A percentile compares a stretch with the other conserved stretches of the same genome.
phyloP scores from a whole-genome alignment of 345 rosid genomes.

The Ceriops decandra region DNA sequence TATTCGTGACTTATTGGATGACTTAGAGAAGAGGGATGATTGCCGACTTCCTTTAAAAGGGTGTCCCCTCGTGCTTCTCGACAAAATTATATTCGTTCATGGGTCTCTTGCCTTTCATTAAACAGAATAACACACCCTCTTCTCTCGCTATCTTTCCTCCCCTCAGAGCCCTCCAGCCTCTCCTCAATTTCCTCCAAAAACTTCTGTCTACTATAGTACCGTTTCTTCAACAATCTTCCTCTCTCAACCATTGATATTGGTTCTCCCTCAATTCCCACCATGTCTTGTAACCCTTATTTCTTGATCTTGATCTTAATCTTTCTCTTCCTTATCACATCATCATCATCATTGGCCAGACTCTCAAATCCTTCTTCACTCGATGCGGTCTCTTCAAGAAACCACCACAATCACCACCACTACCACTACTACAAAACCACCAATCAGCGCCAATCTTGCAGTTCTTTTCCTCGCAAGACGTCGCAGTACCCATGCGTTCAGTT shows the following conservation, averaged over 20 bases:
- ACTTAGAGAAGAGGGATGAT: neutral
- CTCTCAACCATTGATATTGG: slow-evolving; percentile 9
- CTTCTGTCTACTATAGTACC: neutral
- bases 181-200: neutral
- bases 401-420: neutral
- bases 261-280: slow-evolving; percentile 2
- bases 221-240: neutral
- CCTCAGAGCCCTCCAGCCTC: neutral
- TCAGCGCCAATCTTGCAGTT: slow-evolving; percentile 27
- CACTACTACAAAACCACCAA: neutral
- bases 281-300: neutral
- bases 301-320: neutral
- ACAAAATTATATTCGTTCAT: slow-evolving; percentile 31
- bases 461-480: slow-evolving; percentile 21
- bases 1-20: slow-evolving; percentile 37
- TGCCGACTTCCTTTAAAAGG: neutral
- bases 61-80: neutral
- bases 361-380: neutral
- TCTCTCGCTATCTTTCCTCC: neutral
- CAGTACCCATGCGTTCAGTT: slow-evolving; percentile 43
- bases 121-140: slow-evolving; percentile 8
- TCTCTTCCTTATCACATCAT: neutral
- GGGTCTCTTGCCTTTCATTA: slow-evolving; percentile 40
- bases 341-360: slow-evolving; percentile 5
- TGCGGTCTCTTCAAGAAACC: slow-evolving; percentile 17